Base-by-base conservation (phyloP, 2,329 filamentous ascomycete genomes). In the Neoascochyta sp. region DNA sequence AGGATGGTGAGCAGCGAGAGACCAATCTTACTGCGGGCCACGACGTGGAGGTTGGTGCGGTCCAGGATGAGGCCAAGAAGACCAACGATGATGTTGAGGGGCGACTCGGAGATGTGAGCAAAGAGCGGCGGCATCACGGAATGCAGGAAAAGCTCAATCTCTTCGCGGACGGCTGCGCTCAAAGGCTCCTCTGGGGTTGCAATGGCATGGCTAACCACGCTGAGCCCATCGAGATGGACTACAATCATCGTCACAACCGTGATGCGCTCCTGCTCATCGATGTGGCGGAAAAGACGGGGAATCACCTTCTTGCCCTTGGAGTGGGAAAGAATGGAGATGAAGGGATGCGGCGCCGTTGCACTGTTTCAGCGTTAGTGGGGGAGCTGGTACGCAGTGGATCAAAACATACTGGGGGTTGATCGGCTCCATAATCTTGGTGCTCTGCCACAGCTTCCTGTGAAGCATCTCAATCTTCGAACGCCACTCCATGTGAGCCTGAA, bases 261-360 rank as follows among this genome's bases (percentile, higher is more conserved):
- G 13, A 92, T 89, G 27, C 90, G 86, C 65, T 96, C 89, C 57
- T 95, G 85, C 41, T 89, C 84, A 43, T 85, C 84, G 29, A 95
- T 85, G 54, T 95, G 87, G 23, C 88, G 83, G 76, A 96, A 96
- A 30, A 96, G 85, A 32, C 92, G 86, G 27, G 88, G 88, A 39
- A 98, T 87, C 2, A 86, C 86, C 69, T 92, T 95, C 70, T 95
- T 96, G 55, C 92, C 92, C 70, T 98, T 98, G 47, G 82, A 79
- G 54, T 92, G 93, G 4, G 89, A 94, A 25, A 98, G 71, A 62
- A 98, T 90, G 25, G 89, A 86, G 48, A 98, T 95, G 66, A 98
- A 98, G 0, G 92, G 92, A 61, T 98, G 92, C 11, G 76, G 71
- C 3, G 70, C 69, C 11, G 80, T 73, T 4, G 83, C 77, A 29